Percentiles rank a stretch among this genome's conserved stretches.
Conservation (phyloP, 2,329 filamentous ascomycete species). For the Malbranchea zuffiana region DNA sequence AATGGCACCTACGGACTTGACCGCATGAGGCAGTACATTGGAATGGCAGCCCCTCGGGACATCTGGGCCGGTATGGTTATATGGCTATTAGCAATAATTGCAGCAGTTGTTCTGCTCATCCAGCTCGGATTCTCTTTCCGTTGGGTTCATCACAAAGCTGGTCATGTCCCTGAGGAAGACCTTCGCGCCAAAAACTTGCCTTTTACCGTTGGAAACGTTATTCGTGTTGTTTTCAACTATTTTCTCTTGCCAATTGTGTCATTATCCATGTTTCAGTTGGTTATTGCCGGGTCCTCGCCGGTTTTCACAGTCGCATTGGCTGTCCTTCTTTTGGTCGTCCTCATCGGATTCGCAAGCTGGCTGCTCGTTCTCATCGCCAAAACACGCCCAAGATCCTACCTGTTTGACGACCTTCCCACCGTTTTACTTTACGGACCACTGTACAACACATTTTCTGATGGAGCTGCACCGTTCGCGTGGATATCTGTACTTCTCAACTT, state of each 20-base stretch:
- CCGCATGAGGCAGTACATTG: slow-evolving; percentile 66
- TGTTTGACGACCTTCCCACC: slow-evolving; percentile 88
- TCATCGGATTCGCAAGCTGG: slow-evolving; percentile 66
- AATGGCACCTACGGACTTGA: slow-evolving; percentile 72
- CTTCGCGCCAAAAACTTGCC: slow-evolving; percentile 83
- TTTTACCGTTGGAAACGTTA: slow-evolving; percentile 66
- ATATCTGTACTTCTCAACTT: slow-evolving; percentile 77
- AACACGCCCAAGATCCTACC: slow-evolving; percentile 69
- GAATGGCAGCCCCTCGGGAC: slow-evolving; percentile 64
- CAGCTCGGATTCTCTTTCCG: slow-evolving; percentile 67
- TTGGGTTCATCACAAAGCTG: slow-evolving; percentile 63
- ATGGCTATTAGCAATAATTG: slow-evolving; percentile 73
- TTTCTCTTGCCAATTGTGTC: slow-evolving; percentile 80
- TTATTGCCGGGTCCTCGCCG: slow-evolving; percentile 58
- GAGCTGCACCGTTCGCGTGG: slow-evolving; percentile 79
- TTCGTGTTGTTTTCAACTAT: slow-evolving; percentile 85
- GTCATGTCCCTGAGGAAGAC: slow-evolving; percentile 69
- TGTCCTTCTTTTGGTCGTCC: slow-evolving; percentile 58
- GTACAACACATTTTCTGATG: slow-evolving; percentile 96
- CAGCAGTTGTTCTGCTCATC: slow-evolving; percentile 53
- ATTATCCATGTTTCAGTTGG: slow-evolving; percentile 82
- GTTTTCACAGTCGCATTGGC: slow-evolving; percentile 63
- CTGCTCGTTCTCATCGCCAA: slow-evolving; percentile 68
- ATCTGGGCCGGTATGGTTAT: slow-evolving; percentile 92
- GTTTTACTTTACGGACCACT: slow-evolving; percentile 82